Evolutionary conservation across 2,329 filamentous ascomycete species (phyloP).

Genomic region (Massarina eburnea): DNA sequence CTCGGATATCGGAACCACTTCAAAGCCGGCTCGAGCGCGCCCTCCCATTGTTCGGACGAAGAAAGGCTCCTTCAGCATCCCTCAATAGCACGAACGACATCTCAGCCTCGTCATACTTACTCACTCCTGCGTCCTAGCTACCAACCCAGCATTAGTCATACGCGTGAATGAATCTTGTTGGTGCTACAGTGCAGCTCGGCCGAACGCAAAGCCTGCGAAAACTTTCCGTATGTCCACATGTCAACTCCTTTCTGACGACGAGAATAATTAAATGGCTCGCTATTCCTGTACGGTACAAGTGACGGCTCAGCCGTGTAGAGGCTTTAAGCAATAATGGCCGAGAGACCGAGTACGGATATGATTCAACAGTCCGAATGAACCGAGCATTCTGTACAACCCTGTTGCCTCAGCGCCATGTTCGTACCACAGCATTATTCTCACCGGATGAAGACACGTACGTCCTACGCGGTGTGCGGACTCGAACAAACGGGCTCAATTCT

Average conservation of each 20-base stretch:
- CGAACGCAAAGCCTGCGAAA: conserved; percentile 16
- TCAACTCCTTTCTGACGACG: conserved; percentile 15
- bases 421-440: too few species aligned
- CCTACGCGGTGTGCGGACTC: too few species aligned
- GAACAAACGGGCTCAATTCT: too few species aligned
- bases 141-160: conserved; percentile 7
- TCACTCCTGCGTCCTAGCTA: conserved; percentile 19
- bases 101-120: conserved; percentile 21
- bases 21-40: conserved; percentile 13
- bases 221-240: conserved; percentile 7
- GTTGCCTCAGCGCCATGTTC: not conserved
- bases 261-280: conserved; percentile 22
- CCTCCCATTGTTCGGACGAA: conserved; percentile 17
- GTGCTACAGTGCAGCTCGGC: conserved; percentile 23
- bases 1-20: conserved; percentile 21
- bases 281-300: conserved; percentile 8
- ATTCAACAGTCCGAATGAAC: not conserved
- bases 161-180: conserved; percentile 9
- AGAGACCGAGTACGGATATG: conserved; percentile 12
- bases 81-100: conserved; percentile 5
- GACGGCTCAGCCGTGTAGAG: conserved; percentile 8
- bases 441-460: too few species aligned
- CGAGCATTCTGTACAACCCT: not conserved
- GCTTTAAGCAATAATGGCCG: conserved; percentile 1
- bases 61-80: conserved; percentile 3